Base-by-base conservation (phyloP, 2,329 filamentous ascomycete species). In the Coniosporium tulheliwenetii region DNA sequence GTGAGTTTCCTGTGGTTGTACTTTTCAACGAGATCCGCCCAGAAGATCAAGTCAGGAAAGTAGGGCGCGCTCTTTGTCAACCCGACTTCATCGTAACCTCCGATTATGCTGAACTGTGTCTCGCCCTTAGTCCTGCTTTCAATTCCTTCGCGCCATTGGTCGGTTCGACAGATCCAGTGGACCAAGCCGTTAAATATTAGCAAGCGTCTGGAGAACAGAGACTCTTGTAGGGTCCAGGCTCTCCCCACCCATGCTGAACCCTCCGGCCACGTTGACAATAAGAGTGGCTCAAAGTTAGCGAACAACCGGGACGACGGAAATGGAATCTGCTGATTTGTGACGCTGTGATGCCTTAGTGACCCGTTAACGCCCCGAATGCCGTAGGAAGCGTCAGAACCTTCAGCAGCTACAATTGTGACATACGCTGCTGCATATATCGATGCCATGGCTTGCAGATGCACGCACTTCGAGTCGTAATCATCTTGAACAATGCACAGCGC, bases 151-250 rank as follows among this genome's bases (percentile, higher is more conserved):
- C n/a, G 16, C 29, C 13, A 38, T 8, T 38, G 8, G 37, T n/a
- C 15, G n/a, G 15, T 29, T 12, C 16, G 37, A 38, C 5, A 8
- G 13, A 15, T n/a, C 8, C 10, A 38, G 5, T n/a, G 15, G 16
- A 29, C 8, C 8, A 29, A 15, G 10, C 29, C 37, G 37, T 19
- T 29, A 29, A 38, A 44, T 13, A 41, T 37, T 30, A 51, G 40
- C 14, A 37, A 30, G 12, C 49, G 42, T 12, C 37, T 39, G 5
- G 49, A 48, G 0, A 51, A 41, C 5, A 46, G 36, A 3, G 33
- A 30, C 38, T 51, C 49, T 32, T 51, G 49, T 19, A 44, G 42
- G 0, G 48, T 50, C 49, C 48, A 51, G 29, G 45, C 49, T 15
- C 48, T 48, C 8, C 13, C 41, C 8, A 46, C 48, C 10, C 44